Base-by-base conservation (phyloP, 2,329 filamentous ascomycete species). In the Penicillium palitans region DNA sequence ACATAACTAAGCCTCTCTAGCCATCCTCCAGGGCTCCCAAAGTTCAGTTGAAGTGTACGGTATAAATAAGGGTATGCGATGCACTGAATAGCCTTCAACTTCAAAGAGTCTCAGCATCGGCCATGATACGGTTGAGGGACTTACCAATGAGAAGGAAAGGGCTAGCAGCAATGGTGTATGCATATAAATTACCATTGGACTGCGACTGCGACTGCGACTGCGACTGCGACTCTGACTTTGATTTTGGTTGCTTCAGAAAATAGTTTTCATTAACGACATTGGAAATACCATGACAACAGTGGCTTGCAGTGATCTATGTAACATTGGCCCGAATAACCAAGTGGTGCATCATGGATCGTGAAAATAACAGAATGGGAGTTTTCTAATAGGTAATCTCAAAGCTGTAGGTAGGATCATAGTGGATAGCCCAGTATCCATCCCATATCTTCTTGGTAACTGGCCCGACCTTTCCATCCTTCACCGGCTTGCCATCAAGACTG, bases 401-500 rank as follows among this genome's bases (percentile, higher is more conserved):
- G 55, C 71, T 78, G 52, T 70, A 76, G 0, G 53, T 55, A 1
- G 67, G 57, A 54, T 81, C 72, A 41, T 74, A 79, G 63, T 83
- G 80, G 70, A 81, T 75, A 2, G 65, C 72, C 80, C 80, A 83
- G 62, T 83, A 83, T 1, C 62, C 68, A 69, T 83, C 80, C 80
- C 80, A 83, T 24, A 83, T 81, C 51, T 66, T 72, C 67, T 70
- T 75, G 0, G 81, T 82, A 13, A 83, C 66, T 1, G 76, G 72
- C 0, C 81, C 80, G 27, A 82, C 55, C 62, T 76, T 73, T 0
- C 80, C 80, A 54, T 70, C 71, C 2, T 71, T 73, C 0, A 83
- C 68, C 0, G 72, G 70, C 52, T 73, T 61, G 0, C 75, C 80
- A 63, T 83, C 81, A 2, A 83, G 67, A 0, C 53, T 59, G 0